These are phyloP conservation scores for Pochonia chlamydosporia DNA, from an alignment of 2,329 filamentous ascomycete genomes.

Conservation along the genomic window DNA sequence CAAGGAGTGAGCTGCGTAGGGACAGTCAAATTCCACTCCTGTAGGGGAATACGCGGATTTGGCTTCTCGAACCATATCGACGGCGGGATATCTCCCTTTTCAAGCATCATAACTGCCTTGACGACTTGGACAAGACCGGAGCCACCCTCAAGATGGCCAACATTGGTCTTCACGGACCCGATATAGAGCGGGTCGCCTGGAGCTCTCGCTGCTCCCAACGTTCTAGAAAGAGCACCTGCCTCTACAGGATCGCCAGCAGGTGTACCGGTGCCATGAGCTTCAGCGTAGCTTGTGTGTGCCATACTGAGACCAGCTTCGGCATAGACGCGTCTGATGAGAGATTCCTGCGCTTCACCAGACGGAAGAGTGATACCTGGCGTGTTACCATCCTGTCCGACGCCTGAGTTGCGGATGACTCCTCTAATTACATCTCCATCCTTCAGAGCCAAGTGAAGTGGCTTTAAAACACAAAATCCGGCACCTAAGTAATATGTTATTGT, in stretches of 20 bases:
- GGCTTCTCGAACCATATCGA: slow-evolving; percentile 15
- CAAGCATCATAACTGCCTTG: slow-evolving; percentile 19
- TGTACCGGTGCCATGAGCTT: slow-evolving; percentile 36
- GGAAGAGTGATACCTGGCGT: slow-evolving; percentile 32
- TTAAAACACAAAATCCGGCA: slow-evolving; percentile 31
- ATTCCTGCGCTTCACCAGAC: slow-evolving; percentile 20
- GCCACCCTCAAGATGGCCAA: slow-evolving; percentile 17
- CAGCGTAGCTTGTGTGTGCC: slow-evolving; percentile 29
- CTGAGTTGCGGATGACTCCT: slow-evolving; percentile 23
- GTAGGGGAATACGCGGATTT: slow-evolving; percentile 17
- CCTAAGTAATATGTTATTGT: too few relatives aligned
- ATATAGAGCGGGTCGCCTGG: too few relatives aligned
- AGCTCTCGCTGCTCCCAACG: slow-evolving; percentile 12
- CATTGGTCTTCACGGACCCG: slow-evolving; percentile 23
- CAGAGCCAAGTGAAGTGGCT: slow-evolving; percentile 33
- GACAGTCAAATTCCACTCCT: slow-evolving; percentile 11
- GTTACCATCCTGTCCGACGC: slow-evolving; percentile 29
- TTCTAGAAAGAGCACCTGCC: slow-evolving; percentile 12
- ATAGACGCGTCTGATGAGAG: slow-evolving; percentile 23
- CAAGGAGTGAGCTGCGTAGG: slow-evolving; percentile 5
- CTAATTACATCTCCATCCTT: slow-evolving; percentile 30
- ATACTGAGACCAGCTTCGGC: slow-evolving; percentile 8
- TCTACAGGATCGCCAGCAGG: slow-evolving; percentile 23
- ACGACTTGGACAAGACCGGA: slow-evolving; percentile 17
- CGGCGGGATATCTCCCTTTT: slow-evolving; percentile 17